Evolutionary conservation across 208 protist genomes (phyloP).

Genomic region (Acanthamoeba culbertsoni): DNA sequence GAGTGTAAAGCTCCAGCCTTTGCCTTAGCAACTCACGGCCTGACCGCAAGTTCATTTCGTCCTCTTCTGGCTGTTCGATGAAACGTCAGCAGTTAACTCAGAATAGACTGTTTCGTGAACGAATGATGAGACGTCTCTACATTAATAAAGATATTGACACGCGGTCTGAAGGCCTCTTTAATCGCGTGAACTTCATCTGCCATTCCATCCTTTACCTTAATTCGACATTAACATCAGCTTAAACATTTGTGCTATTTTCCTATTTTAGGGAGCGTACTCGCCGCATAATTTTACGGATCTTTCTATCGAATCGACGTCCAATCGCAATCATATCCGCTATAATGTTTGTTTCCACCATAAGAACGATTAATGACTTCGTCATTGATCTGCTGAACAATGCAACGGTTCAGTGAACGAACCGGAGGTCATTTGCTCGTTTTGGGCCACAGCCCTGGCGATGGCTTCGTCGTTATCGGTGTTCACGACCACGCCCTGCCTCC

Average conservation of each 20-base stretch:
- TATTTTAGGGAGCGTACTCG: neutral
- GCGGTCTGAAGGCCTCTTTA: neutral
- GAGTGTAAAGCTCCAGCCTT: neutral
- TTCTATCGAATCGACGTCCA: neutral
- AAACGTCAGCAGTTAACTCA: neutral
- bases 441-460: neutral
- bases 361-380: neutral
- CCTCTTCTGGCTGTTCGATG: neutral
- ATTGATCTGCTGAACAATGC: neutral
- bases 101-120: neutral
- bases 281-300: neutral
- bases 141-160: neutral
- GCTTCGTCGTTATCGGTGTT: constrained; percentile 15
- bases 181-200: neutral
- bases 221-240: neutral
- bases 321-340: neutral
- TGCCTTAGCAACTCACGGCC: neutral
- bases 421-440: neutral
- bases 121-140: neutral
- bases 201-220: constrained; percentile 3
- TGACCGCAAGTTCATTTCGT: neutral
- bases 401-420: neutral
- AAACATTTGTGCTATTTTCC: neutral
- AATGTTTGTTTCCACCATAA: neutral
- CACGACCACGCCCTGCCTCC: neutral